Base-by-base conservation (phyloP, 192 early-diverging fungal genomes). In the Tieghemiomyces parasiticus region DNA sequence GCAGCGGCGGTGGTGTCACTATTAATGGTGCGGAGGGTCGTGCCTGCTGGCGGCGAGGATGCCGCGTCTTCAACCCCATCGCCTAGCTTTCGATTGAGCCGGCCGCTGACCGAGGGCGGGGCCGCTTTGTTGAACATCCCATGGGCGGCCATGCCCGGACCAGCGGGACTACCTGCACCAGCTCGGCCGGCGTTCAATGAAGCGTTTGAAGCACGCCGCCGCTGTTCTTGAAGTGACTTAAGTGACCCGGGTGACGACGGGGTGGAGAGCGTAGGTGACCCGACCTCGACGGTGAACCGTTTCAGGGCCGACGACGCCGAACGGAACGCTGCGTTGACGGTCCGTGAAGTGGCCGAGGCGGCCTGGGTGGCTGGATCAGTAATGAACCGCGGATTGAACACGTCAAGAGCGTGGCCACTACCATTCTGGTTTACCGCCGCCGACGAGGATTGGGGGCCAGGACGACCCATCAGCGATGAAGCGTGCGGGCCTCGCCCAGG, bases 281-380 rank as follows among this genome's bases (percentile, higher is more conserved):
- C 38, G 4, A 25, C 14, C 24, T 48, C 47, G 47, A n/a, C 9
- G 13, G 47, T 48, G 6, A 48, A n/a, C 24, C 47, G 47, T n/a
- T 56, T 56, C 35, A 60, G 8, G 2, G 45, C 59, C 22, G 59
- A 60, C 25, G 26, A 24, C 25, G 59, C 59, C n/a, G 59, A 60
- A 20, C 45, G 42, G 25, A 60, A 60, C 1, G 46, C 59, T n/a
- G 59, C 38, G 1, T 26, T 46, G 33, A 60, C 46, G 38, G 54
- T 56, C 19, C 54, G 54, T 16, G 31, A 34, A 24, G 54, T 56
- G 6, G 32, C 32, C 13, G 12, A 16, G 33, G 54, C 54, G 20
- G 54, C 54, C 29, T 56, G 54, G 54, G 54, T 34, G 16, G 54
- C 54, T 9, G 54, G 54, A 4, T 56, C 24, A 31, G 54, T 56